Base-by-base conservation (phyloP, 108 stramenopile species). In the Epipyxis sp. region DNA sequence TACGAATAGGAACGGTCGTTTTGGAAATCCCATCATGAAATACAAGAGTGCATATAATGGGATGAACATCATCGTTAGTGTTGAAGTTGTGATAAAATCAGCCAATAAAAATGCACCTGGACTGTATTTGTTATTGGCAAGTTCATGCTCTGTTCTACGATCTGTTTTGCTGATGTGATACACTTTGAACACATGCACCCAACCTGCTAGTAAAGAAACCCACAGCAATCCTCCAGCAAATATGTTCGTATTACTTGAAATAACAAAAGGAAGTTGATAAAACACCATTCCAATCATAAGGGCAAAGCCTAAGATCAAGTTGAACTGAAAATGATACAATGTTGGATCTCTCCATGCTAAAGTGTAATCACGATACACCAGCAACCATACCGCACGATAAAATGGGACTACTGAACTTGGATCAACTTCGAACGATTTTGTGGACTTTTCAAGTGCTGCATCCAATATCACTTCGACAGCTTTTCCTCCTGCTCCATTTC, bases 101-200 rank as follows among this genome's bases (percentile, higher is more conserved):
- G 80, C 39, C 1, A 82, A 40, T 59, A 76, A 81, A 76, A 68
- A 81, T 1, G 82, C 80, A 76, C 67, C 27, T 42, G 78, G 76
- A 1, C 69, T 68, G 35, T 82, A 82, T 40, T 59, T 80, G 1
- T 40, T 32, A 59, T 82, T 82, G 1, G 80, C 29, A 41, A 71
- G 27, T 40, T 82, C 82, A 41, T 69, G 80, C 76, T 77, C 76
- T 20, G 78, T 77, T 29, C 82, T 59, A 0, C 39, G 76, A 27
- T 81, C 81, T 16, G 80, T 42, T 37, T 30, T 43, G n/a, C 80
- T 80, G 43, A 82, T 69, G 34, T 82, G 80, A 59, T 80, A 82
- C 32, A 82, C 83, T 81, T 84, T 84, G 81, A 84, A 84, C 34
- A 82, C 83, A 42, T 84, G 83, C 0, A 84, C 42, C 40, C 80